Evolutionary conservation across 1,139 yeast species (phyloP).

Genomic region (Pichia sp.): DNA sequence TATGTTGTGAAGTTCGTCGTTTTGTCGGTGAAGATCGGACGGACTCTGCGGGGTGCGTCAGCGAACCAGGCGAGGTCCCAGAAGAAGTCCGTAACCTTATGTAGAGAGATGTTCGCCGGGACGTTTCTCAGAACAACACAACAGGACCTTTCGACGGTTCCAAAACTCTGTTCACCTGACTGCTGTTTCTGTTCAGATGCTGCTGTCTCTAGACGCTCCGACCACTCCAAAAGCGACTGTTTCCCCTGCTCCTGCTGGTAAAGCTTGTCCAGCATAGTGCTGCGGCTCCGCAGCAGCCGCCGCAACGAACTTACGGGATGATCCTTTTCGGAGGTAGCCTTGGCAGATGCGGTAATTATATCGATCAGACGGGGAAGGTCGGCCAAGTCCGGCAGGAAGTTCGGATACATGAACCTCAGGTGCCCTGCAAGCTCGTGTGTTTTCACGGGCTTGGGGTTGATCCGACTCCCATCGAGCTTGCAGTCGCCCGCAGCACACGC

Average conservation of each 20-base stretch:
- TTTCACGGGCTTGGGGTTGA: not conserved
- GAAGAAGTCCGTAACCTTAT: conserved; percentile 33
- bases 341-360: too few species aligned
- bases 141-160: conserved; percentile 3
- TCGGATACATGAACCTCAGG: not conserved
- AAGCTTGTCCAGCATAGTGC: not conserved
- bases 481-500: not conserved
- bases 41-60: conserved; percentile 25
- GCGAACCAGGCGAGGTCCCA: conserved; percentile 43
- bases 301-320: not conserved
- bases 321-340: too few species aligned
- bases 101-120: conserved; percentile 33
- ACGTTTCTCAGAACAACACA: conserved; percentile 28
- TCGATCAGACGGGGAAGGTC: not conserved
- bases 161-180: too few species aligned
- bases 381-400: not conserved
- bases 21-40: conserved; percentile 32
- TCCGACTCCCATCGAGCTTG: not conserved
- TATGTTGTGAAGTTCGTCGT: conserved; percentile 36
- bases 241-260: not conserved
- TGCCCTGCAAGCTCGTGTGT: not conserved
- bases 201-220: not conserved
- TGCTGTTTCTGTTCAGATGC: not conserved
- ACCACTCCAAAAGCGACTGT: not conserved
- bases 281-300: not conserved